phyloP scores from a whole-genome alignment of 495 filamentous ascomycete genomes.

The Penicillium tannophilum region DNA sequence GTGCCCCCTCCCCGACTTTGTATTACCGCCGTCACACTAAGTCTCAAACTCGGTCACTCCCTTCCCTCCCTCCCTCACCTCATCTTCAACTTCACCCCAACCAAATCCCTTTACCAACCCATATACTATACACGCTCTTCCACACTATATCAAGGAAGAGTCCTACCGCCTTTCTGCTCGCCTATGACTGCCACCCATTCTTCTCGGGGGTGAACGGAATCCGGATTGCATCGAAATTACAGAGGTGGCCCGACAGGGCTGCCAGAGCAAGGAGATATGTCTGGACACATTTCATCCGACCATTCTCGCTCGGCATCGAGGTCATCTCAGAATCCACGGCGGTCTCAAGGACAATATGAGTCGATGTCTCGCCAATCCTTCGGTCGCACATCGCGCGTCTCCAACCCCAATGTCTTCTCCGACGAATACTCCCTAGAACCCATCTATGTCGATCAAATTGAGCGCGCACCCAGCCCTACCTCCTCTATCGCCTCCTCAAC shows the following conservation, averaged over 20 bases:
- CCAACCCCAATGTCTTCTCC: slow-evolving; percentile 55
- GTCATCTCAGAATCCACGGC: slow-evolving; percentile 38
- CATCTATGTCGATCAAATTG: slow-evolving; percentile 39
- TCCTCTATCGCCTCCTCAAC: slow-evolving; percentile 42
- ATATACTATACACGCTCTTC: slow-evolving; percentile 12
- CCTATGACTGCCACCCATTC: slow-evolving; percentile 16
- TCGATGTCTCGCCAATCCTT: slow-evolving; percentile 40
- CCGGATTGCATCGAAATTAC: slow-evolving; percentile 31
- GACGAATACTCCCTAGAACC: slow-evolving; percentile 55
- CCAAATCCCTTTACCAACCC: slow-evolving; percentile 3
- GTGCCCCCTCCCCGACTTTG: slow-evolving; percentile 17
- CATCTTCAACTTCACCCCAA: slow-evolving; percentile 9
- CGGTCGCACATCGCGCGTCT: slow-evolving; percentile 40
- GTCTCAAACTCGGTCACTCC: slow-evolving; percentile 28
- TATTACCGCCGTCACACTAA: slow-evolving; percentile 33
- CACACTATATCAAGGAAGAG: background rate
- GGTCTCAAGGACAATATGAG: slow-evolving; percentile 32
- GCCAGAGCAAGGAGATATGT: slow-evolving; percentile 43
- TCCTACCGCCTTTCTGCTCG: background rate
- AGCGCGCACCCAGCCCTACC: slow-evolving; percentile 36
- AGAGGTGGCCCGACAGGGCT: slow-evolving; percentile 50
- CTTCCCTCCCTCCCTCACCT: slow-evolving; percentile 22
- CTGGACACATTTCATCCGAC: slow-evolving; percentile 46
- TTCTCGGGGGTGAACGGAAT: slow-evolving; percentile 18
- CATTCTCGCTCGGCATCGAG: slow-evolving; percentile 45